phyloP scores from a whole-genome alignment of 2,329 filamentous ascomycete species.

The Clathrospora elynae region DNA sequence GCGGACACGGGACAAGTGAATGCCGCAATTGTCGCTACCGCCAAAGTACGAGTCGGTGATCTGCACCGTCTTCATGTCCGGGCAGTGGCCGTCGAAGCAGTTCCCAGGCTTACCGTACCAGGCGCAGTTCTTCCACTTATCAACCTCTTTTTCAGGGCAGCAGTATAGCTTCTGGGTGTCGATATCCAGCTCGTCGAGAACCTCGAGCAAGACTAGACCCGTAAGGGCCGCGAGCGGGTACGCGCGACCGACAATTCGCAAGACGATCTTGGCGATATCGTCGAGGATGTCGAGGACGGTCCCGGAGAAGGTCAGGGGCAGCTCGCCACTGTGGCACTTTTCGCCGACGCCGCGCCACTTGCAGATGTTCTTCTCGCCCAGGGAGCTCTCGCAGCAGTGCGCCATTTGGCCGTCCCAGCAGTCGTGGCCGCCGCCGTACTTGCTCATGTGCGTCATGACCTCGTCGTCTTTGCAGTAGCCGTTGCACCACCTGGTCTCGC shows the following conservation, averaged over 20 bases:
- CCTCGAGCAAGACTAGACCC: background rate
- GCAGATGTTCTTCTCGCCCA: constrained; percentile 26
- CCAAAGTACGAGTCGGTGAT: constrained; percentile 27
- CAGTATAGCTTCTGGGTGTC: constrained; percentile 30
- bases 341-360: constrained; percentile 23
- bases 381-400: constrained; percentile 34
- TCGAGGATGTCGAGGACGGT: constrained; percentile 3
- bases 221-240: too few species aligned
- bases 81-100: constrained; percentile 46
- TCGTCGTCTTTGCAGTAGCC: constrained; percentile 10
- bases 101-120: constrained; percentile 46
- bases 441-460: constrained; percentile 26
- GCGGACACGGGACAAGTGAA: constrained; percentile 25
- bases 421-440: constrained; percentile 27
- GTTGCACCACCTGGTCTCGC: constrained; percentile 25
- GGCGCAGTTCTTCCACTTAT: constrained; percentile 41
- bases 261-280: constrained; percentile 1
- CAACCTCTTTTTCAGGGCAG: constrained; percentile 32
- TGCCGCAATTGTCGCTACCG: constrained; percentile 14
- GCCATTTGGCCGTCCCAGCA: constrained; percentile 39
- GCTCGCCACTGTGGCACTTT: constrained; percentile 4
- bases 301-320: constrained; percentile 15
- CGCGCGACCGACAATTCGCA: too few species aligned
- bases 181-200: constrained; percentile 1
- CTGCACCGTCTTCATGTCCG: constrained; percentile 28